Evolutionary conservation across 2,329 filamentous ascomycete genomes (phyloP).

Genomic region (Curvularia sp.): DNA sequence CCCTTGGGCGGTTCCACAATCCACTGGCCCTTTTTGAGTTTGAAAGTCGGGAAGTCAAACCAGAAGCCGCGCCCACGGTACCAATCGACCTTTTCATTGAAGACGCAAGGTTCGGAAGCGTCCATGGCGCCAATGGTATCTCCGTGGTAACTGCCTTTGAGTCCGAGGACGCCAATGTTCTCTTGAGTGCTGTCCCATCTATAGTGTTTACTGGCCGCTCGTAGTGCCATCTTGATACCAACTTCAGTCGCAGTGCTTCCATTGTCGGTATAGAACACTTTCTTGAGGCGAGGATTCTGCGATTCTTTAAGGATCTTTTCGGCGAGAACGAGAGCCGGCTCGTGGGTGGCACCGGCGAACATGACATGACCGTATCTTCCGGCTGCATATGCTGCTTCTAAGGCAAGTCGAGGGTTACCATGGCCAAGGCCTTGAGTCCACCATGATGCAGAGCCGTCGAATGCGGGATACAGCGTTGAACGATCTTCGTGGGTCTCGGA

Average conservation of each 20-base stretch:
- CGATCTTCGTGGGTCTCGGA: conserved; percentile 18
- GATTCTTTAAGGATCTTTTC: conserved; percentile 67
- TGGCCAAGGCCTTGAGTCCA: conserved; percentile 88
- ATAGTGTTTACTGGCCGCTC: conserved; percentile 71
- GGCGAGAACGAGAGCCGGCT: conserved; percentile 75
- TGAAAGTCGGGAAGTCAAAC: conserved; percentile 79
- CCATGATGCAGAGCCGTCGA: conserved; percentile 88
- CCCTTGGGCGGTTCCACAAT: conserved; percentile 63
- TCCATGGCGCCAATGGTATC: conserved; percentile 92
- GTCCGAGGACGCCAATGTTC: conserved; percentile 71
- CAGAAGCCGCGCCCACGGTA: conserved; percentile 79
- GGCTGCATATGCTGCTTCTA: conserved; percentile 80
- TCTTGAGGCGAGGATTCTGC: conserved; percentile 68
- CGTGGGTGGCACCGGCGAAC: conserved; percentile 81
- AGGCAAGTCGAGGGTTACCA: conserved; percentile 72
- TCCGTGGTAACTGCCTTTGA: conserved; percentile 84
- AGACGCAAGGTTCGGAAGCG: conserved; percentile 76
- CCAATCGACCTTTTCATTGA: conserved; percentile 86
- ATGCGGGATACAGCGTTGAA: conserved; percentile 67
- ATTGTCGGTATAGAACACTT: conserved; percentile 85
- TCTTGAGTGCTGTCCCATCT: conserved; percentile 66
- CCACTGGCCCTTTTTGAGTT: conserved; percentile 72
- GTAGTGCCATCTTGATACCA: conserved; percentile 82
- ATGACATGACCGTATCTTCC: conserved; percentile 88
- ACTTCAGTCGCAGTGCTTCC: conserved; percentile 85